These are phyloP conservation scores for Kurtzmaniella quercitrusa DNA, from an alignment of 1,139 yeast genomes.

Conservation along the genomic window DNA sequence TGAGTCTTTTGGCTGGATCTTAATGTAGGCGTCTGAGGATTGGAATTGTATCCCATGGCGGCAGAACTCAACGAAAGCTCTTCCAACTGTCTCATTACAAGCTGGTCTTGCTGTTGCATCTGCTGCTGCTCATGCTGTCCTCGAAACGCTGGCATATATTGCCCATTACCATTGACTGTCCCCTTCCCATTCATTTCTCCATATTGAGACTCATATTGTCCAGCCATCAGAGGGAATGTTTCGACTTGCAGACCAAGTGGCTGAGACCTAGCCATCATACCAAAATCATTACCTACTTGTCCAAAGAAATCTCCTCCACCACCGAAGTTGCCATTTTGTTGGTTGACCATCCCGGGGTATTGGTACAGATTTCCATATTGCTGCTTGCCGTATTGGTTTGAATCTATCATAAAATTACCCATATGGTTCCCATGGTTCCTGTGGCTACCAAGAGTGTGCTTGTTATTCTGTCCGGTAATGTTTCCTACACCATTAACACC, in stretches of 20 bases:
- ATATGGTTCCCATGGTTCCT: neutral
- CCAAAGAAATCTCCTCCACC: neutral
- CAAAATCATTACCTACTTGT: neutral
- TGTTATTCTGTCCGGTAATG: conserved; percentile 10
- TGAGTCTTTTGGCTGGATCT: conserved; percentile 16
- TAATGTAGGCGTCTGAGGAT: conserved; percentile 39
- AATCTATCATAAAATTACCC: conserved; percentile 7
- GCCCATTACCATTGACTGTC: neutral
- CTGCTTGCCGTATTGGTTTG: neutral
- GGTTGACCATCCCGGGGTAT: neutral
- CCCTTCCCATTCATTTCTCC: no score
- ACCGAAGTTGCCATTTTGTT: neutral
- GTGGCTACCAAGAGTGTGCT: neutral
- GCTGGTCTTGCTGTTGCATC: conserved; percentile 30
- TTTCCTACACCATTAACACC: conserved; percentile 10
- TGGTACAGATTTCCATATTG: neutral
- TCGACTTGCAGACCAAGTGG: neutral
- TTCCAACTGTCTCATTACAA: conserved; percentile 47
- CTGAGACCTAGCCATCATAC: neutral
- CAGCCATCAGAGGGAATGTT: neutral
- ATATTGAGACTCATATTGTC: neutral
- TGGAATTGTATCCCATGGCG: conserved; percentile 45
- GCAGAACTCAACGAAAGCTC: conserved; percentile 47
- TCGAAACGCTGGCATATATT: conserved; percentile 1
- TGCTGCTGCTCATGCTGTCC: conserved; percentile 12